A percentile compares a stretch with the other conserved stretches of the same genome.
These are phyloP conservation scores for Xanthoceras sorbifolium DNA, from an alignment of 345 rosid species.

Conservation along the genomic window DNA sequence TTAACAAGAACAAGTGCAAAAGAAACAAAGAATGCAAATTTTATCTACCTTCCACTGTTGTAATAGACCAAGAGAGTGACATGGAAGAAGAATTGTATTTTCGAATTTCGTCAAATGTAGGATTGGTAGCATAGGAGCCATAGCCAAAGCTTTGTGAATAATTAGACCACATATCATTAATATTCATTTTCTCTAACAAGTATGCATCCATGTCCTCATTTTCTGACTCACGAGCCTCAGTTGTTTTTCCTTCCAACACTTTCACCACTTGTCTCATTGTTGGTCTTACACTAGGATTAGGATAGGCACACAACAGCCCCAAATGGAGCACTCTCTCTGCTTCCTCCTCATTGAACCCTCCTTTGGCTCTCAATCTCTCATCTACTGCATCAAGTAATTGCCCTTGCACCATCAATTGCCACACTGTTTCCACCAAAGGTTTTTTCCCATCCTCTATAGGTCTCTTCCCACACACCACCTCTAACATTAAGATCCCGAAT, in stretches of 20 bases:
- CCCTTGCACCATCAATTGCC: slow-evolving; percentile 47
- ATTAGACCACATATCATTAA: slow-evolving; percentile 34
- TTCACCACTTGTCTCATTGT: slow-evolving; percentile 81
- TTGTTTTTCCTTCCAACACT: slow-evolving; percentile 53
- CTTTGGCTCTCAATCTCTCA: slow-evolving; percentile 36
- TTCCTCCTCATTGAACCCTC: slow-evolving; percentile 42
- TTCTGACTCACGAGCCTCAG: slow-evolving; percentile 37
- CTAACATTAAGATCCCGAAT: slow-evolving; percentile 49
- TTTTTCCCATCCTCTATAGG: slow-evolving; percentile 49
- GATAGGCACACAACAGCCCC: slow-evolving; percentile 68
- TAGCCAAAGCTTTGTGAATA: slow-evolving; percentile 25
- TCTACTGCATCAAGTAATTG: slow-evolving; percentile 49
- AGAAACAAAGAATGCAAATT: background rate
- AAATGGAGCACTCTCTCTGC: slow-evolving; percentile 54
- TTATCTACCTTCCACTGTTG: slow-evolving; percentile 46
- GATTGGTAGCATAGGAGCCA: slow-evolving; percentile 37
- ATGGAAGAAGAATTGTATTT: slow-evolving; percentile 38
- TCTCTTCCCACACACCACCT: slow-evolving; percentile 59
- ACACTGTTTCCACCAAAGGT: slow-evolving; percentile 48
- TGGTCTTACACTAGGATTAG: slow-evolving; percentile 54
- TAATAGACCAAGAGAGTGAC: slow-evolving; percentile 47
- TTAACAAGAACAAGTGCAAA: background rate
- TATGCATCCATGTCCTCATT: slow-evolving; percentile 54
- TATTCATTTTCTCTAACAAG: slow-evolving; percentile 42
- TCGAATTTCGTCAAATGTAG: slow-evolving; percentile 49